A percentile compares a stretch with the other conserved stretches of the same genome.
Conservation (phyloP, 768 basidiomycete genomes). For the Xerocomellus intermedius region DNA sequence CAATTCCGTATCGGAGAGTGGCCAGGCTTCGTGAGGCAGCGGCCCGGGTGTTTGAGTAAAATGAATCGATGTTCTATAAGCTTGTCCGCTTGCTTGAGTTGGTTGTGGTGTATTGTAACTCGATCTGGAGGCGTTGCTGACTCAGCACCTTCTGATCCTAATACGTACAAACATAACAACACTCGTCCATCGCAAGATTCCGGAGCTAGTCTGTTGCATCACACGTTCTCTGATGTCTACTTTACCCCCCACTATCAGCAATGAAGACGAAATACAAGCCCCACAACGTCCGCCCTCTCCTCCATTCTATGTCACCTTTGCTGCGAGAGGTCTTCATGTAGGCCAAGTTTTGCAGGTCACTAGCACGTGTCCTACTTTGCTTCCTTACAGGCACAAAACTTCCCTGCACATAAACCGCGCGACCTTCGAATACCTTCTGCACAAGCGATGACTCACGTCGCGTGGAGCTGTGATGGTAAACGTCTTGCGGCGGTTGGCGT, state of each 20-base stretch:
- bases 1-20: too few species aligned
- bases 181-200: background rate
- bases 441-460: constrained; percentile 70
- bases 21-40: too few species aligned
- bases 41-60: too few species aligned
- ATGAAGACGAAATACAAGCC: constrained; percentile 56
- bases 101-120: too few species aligned
- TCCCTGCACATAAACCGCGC: constrained; percentile 77
- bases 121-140: too few species aligned
- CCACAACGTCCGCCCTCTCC: constrained; percentile 68
- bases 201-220: background rate
- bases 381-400: constrained; percentile 61
- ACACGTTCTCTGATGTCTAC: constrained; percentile 22
- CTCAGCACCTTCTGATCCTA: constrained; percentile 21
- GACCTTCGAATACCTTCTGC: constrained; percentile 65
- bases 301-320: constrained; percentile 68
- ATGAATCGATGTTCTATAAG: too few species aligned
- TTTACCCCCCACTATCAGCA: constrained; percentile 23
- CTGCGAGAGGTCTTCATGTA: constrained; percentile 74
- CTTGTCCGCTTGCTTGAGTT: too few species aligned
- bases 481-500: constrained; percentile 80
- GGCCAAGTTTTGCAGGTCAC: constrained; percentile 7
- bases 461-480: constrained; percentile 84
- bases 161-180: constrained; percentile 22
- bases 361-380: constrained; percentile 13